Evolutionary conservation across 1,139 yeast genomes (phyloP).

Genomic region (Geotrichum phurueaensis): DNA sequence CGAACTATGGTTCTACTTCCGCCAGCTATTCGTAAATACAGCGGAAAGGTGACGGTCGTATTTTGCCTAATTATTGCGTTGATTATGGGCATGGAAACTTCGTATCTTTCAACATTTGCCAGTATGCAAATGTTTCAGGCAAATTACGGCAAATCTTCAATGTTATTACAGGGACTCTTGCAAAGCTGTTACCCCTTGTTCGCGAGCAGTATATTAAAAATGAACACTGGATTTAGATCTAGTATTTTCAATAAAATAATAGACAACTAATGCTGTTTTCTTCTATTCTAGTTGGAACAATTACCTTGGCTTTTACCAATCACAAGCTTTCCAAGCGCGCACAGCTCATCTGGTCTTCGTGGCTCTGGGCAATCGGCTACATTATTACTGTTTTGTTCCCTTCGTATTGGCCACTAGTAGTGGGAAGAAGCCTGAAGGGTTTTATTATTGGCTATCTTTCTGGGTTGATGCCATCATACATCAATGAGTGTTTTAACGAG

Average conservation of each 20-base stretch:
- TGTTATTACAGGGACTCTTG: conserved; percentile 39
- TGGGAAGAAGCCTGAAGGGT: conserved; percentile 59
- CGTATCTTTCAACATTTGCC: conserved; percentile 59
- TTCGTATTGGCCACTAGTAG: conserved; percentile 28
- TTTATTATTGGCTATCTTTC: conserved; percentile 59
- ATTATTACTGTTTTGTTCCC: conserved; percentile 1
- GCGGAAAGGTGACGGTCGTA: conserved; percentile 42
- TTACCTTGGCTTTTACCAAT: background rate
- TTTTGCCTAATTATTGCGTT: conserved; percentile 44
- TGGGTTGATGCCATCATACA: conserved; percentile 57
- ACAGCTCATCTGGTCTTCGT: background rate
- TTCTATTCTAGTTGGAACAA: conserved; percentile 13
- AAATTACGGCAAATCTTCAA: conserved; percentile 43
- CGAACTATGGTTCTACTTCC: conserved; percentile 2
- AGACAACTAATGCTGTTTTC: conserved; percentile 13
- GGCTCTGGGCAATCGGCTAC: conserved; percentile 9
- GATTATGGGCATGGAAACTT: conserved; percentile 64
- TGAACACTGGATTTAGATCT: conserved; percentile 19
- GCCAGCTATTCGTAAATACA: conserved; percentile 33
- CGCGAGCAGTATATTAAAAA: conserved; percentile 32
- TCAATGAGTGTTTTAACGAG: conserved; percentile 51
- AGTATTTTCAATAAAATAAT: conserved; percentile 16
- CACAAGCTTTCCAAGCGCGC: conserved; percentile 3
- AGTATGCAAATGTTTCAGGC: conserved; percentile 41
- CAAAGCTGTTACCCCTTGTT: conserved; percentile 42